phyloP scores from a whole-genome alignment of 2,329 filamentous ascomycete species.

The Monascus ruber region DNA sequence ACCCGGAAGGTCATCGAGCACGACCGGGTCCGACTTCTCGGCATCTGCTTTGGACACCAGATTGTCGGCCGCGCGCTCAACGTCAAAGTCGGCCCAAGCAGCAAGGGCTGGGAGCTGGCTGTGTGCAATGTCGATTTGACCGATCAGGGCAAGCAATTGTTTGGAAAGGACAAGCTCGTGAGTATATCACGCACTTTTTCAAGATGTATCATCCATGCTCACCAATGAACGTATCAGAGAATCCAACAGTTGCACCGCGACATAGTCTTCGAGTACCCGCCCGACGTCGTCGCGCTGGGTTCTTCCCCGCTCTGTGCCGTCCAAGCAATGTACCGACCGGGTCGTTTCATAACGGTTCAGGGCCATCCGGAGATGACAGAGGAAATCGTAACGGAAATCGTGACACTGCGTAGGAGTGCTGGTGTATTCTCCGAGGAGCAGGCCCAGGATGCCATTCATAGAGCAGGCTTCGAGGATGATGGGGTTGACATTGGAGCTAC shows the following conservation, averaged over 20 bases:
- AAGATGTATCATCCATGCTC: background rate
- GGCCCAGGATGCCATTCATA: slow-evolving; percentile 56
- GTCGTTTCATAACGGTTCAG: slow-evolving; percentile 63
- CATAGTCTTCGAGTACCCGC: slow-evolving; percentile 54
- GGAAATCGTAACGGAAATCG: slow-evolving; percentile 58
- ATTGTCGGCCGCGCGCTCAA: slow-evolving; percentile 66
- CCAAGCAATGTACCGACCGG: slow-evolving; percentile 66
- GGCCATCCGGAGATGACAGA: slow-evolving; percentile 76
- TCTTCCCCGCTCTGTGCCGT: slow-evolving; percentile 56
- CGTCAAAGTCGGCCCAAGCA: slow-evolving; percentile 53
- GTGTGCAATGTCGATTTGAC: slow-evolving; percentile 60
- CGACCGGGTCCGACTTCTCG: slow-evolving; percentile 57
- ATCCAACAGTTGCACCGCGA: slow-evolving; percentile 84
- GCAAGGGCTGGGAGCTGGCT: slow-evolving; percentile 69
- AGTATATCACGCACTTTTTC: slow-evolving; percentile 9
- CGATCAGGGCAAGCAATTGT: slow-evolving; percentile 57
- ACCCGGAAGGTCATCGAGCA: slow-evolving; percentile 49
- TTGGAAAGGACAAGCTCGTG: slow-evolving; percentile 54
- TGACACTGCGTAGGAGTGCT: slow-evolving; percentile 50
- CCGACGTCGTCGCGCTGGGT: slow-evolving; percentile 51
- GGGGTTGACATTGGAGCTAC: slow-evolving; percentile 62
- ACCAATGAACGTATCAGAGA: slow-evolving; percentile 11
- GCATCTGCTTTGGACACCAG: slow-evolving; percentile 81
- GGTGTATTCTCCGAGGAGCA: slow-evolving; percentile 61
- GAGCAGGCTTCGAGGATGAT: slow-evolving; percentile 60